Evolutionary conservation across 257 asterid species (phyloP), one percentile per base, ranked within the genome.

Genomic region (Plantago elongata): DNA sequence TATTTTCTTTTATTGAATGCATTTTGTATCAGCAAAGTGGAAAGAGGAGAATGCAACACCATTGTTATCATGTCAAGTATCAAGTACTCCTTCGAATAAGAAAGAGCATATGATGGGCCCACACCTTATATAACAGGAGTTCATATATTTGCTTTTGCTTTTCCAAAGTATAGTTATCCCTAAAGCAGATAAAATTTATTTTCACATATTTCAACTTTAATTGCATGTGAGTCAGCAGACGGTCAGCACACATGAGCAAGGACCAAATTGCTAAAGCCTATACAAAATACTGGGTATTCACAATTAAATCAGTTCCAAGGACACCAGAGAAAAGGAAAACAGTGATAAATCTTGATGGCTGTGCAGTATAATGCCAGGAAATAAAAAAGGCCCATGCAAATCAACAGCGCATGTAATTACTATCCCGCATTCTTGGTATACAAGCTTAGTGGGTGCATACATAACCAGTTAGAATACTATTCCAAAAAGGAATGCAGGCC

Each of bases 401-500:
- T 59, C 62, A 17, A 61, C 17, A 44, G 34, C 40, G 27, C 46
- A 44, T 40, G 50, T 55, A 30, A 50, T 51, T 27, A 51, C 15
- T 29, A 16, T 22, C 47, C 10, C 55, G 18, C 45, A 60, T 46
- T 47, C 37, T 22, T 13, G 14, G 4, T 15, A 45, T 14, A 58
- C 52, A 62, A 49, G 38, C 46, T 51, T 10, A 43, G 27, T 22
- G 27, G 27, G 27, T 22, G 27, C 27, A 22, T 46, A 66, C 66
- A 43, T 16, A 18, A 44, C n/a, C 13, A n/a, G 45, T 11, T 61
- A 17, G 38, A 59, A 22, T 14, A 16, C 51, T 45, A 18, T 37
- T 50, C 51, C 34, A 64, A 54, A 54, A 60, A 70, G 56, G 37
- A 60, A 63, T 34, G 14, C 13, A 48, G 67, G 46, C 50, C 18